Evolutionary conservation across 169 alveolate species (phyloP).

Genomic region (Blepharisma undulans): DNA sequence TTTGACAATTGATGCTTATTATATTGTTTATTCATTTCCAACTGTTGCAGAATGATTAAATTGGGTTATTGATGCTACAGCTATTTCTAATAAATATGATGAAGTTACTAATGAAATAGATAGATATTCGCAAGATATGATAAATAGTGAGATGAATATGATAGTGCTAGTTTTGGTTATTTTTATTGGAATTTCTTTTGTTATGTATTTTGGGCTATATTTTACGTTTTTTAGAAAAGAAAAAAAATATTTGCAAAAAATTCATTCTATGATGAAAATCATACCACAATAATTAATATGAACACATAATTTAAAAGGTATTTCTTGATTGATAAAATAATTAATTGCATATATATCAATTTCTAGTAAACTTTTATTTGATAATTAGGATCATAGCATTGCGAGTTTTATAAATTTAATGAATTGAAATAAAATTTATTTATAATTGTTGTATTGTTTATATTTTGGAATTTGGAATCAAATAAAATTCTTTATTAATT

Average conservation of each 20-base stretch:
- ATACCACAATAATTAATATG: not conserved
- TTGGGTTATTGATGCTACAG: not conserved
- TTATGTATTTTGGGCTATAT: not conserved
- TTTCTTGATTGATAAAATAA: not conserved
- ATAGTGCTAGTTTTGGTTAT: not conserved
- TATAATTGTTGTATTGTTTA: no score
- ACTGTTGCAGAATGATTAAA: not conserved
- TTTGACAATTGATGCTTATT: not conserved
- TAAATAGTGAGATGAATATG: not conserved
- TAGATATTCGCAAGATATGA: not conserved
- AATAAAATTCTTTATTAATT: no score
- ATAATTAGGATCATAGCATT: no score
- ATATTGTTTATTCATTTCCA: not conserved
- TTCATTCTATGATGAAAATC: no score
- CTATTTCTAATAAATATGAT: no score
- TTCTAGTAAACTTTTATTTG: no score
- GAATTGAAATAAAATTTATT: no score
- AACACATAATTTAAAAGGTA: no score
- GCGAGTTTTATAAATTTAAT: no score
- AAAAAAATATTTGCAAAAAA: not conserved
- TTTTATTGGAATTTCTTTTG: not conserved
- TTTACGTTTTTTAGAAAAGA: not conserved
- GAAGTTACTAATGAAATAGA: not conserved
- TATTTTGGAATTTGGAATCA: no score
- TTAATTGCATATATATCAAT: no score